Evolutionary conservation across 2,329 filamentous ascomycete species (phyloP).

Genomic region (Clarireedia monteithiana): DNA sequence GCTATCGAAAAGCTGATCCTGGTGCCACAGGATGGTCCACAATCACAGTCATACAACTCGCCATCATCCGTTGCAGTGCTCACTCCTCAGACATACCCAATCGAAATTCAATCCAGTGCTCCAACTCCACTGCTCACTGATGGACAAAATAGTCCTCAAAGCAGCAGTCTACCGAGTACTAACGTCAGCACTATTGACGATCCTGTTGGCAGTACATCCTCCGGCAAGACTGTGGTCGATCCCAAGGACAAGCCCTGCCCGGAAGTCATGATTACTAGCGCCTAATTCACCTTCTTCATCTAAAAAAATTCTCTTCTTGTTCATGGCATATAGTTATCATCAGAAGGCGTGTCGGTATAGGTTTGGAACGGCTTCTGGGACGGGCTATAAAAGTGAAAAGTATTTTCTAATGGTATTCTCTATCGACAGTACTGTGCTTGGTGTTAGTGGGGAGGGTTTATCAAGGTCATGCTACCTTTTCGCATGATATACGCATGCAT

Average conservation of each 20-base stretch:
- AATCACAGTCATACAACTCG: conserved; percentile 12
- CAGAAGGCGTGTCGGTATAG: conserved; percentile 7
- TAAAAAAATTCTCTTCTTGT: conserved; percentile 5
- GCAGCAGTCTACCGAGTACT: conserved; percentile 56
- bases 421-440: not conserved
- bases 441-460: conserved; percentile 5
- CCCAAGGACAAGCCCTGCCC: conserved; percentile 17
- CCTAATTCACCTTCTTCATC: conserved; percentile 11
- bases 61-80: conserved; percentile 19
- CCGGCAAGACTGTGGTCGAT: conserved; percentile 16
- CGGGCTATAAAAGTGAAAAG: conserved; percentile 4
- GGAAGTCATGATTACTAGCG: conserved; percentile 24
- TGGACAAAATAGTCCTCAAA: conserved; percentile 62
- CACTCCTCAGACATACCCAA: conserved; percentile 29
- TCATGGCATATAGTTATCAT: conserved; percentile 8
- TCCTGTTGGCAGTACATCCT: conserved; percentile 17
- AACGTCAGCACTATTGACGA: conserved; percentile 42
- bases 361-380: conserved; percentile 1
- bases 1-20: conserved; percentile 52
- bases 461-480: not conserved
- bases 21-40: conserved; percentile 11
- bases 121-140: conserved; percentile 61
- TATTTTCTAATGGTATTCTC: conserved; percentile 1
- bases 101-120: conserved; percentile 43
- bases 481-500: conserved; percentile 5